A percentile compares a stretch with the other conserved stretches of the same genome.
Conservation (phyloP, 495 filamentous ascomycete genomes). For the Lichina pygmaea region DNA sequence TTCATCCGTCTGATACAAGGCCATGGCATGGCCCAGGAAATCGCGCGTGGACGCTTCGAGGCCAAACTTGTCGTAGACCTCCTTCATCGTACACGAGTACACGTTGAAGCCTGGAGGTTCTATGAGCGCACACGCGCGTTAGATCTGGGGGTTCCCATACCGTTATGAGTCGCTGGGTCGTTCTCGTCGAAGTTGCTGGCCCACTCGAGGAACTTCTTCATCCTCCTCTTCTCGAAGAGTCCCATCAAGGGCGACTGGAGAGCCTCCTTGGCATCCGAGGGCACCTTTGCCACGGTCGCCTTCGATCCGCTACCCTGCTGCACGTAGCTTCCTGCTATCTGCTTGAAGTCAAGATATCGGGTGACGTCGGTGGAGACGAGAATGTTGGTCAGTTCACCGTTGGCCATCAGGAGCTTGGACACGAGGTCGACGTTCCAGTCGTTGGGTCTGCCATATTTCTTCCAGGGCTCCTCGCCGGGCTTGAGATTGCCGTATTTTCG, state of each 20-base stretch:
- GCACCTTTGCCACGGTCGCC: conserved; percentile 87
- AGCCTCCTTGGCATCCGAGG: conserved; percentile 77
- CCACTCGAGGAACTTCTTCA: conserved; percentile 94
- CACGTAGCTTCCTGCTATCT: conserved; percentile 92
- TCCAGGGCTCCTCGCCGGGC: conserved; percentile 77
- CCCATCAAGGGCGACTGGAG: conserved; percentile 86
- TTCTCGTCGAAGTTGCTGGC: conserved; percentile 71
- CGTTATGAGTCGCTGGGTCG: conserved; percentile 66
- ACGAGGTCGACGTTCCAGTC: conserved; percentile 99
- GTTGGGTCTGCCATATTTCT: conserved; percentile 84
- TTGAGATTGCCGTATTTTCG: conserved; percentile 72
- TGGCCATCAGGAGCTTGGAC: conserved; percentile 94
- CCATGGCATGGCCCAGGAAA: conserved; percentile 97
- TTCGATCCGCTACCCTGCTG: conserved; percentile 59
- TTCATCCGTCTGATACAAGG: conserved; percentile 66
- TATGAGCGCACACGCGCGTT: conserved; percentile 5
- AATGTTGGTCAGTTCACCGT: conserved; percentile 94
- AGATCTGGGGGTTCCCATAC: conserved; percentile 17
- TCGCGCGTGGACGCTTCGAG: conserved; percentile 80
- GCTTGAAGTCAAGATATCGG: conserved; percentile 92
- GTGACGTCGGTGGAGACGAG: conserved; percentile 92
- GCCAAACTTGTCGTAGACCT: conserved; percentile 92
- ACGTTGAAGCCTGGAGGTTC: conserved; percentile 46
- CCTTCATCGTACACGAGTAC: conserved; percentile 60
- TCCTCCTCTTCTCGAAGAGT: conserved; percentile 86